Evolutionary conservation across 805 yeast species (phyloP).

Genomic region (Ascoidea tarda): DNA sequence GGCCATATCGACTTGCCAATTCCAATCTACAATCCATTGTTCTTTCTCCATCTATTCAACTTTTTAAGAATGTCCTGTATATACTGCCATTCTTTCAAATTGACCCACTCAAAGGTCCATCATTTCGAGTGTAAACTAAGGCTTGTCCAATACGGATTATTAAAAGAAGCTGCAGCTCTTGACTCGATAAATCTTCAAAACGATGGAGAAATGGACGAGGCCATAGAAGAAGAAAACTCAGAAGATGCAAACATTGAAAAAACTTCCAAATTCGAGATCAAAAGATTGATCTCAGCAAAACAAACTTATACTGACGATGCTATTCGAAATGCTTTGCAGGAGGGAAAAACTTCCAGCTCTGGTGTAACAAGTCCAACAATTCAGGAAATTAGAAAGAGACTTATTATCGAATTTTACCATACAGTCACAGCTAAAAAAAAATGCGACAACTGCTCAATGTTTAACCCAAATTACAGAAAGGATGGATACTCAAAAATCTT

Average conservation of each 20-base stretch:
- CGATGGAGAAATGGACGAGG: conserved; percentile 27
- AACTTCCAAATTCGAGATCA: conserved; percentile 2
- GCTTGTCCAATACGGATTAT: conserved; percentile 77
- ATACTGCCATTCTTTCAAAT: conserved; percentile 77
- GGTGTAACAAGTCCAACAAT: conserved; percentile 80
- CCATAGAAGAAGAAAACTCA: conserved; percentile 33
- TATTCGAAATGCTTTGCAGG: conserved; percentile 62
- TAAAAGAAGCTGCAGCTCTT: conserved; percentile 61
- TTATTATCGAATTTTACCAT: conserved; percentile 63
- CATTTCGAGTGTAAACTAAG: conserved; percentile 63
- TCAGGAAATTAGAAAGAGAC: conserved; percentile 69
- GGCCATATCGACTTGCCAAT: conserved; percentile 96
- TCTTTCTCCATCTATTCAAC: conserved; percentile 82
- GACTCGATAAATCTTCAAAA: conserved; percentile 28
- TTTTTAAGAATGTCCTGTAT: conserved; percentile 77
- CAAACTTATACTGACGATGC: conserved; percentile 38
- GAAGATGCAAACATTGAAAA: conserved; percentile 24
- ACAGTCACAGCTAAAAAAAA: conserved; percentile 62
- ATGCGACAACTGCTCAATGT: conserved; percentile 95
- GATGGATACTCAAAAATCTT: conserved; percentile 91
- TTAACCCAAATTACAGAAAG: conserved; percentile 84
- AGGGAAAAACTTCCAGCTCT: conserved; percentile 50
- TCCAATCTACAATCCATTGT: conserved; percentile 89
- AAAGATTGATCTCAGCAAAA: no score
- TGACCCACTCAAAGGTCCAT: conserved; percentile 58